Evolutionary conservation across 2,329 filamentous ascomycete genomes (phyloP).

Genomic region (Canariomyces notabilis): DNA sequence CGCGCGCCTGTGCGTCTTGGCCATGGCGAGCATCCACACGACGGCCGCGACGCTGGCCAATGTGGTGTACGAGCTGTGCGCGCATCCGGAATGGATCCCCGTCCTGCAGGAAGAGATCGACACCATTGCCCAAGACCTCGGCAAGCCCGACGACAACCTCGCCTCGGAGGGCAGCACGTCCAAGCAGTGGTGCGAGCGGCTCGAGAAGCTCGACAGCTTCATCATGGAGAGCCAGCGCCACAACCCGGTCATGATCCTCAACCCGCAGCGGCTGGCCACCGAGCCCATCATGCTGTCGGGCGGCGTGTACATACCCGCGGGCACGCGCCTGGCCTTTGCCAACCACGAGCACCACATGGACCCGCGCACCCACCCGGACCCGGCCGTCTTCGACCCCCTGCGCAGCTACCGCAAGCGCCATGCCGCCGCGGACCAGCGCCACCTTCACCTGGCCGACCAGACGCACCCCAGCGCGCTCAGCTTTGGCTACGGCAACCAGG

Average conservation of each 20-base stretch:
- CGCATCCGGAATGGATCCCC: neutral
- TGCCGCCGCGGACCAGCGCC: neutral
- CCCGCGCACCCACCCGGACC: neutral
- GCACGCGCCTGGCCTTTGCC: constrained; percentile 4
- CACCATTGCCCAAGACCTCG: neutral
- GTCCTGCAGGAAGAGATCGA: constrained; percentile 2
- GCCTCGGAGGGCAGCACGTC: neutral
- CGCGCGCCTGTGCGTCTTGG: neutral
- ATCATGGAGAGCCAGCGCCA: constrained; percentile 29
- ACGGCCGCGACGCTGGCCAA: neutral
- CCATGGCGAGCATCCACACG: neutral
- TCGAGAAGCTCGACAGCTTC: constrained; percentile 30
- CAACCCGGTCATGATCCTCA: constrained; percentile 13
- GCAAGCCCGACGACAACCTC: no score
- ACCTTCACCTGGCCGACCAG: neutral
- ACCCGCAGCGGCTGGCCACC: neutral
- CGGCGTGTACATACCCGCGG: constrained; percentile 1
- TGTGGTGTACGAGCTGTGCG: neutral
- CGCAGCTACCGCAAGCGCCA: neutral
- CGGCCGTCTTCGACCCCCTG: neutral
- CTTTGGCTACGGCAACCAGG: constrained; percentile 22
- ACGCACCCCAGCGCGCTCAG: neutral
- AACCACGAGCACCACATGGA: constrained; percentile 1
- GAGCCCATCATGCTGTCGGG: neutral
- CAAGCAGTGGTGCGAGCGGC: constrained; percentile 15